A percentile compares a stretch with the other conserved stretches of the same genome.
Conservation (phyloP, 83 land plant species). For the Diphasiastrum complanatum region DNA sequence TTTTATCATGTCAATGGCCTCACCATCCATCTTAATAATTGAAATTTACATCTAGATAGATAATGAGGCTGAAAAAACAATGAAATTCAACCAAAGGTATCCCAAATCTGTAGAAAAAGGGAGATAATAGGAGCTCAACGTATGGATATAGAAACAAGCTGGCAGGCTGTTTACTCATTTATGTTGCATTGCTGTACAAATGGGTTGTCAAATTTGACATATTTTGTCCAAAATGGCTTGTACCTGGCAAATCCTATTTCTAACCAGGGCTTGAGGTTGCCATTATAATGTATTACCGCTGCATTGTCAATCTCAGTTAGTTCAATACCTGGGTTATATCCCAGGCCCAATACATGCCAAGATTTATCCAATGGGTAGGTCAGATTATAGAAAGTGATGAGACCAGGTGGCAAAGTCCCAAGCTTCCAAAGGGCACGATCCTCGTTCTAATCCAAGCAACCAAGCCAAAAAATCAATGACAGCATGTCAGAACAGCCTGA, state of each 20-base stretch:
- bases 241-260: conserved; percentile 58
- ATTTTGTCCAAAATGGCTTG: conserved; percentile 61
- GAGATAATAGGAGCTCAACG: no score
- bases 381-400: conserved; percentile 63
- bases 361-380: conserved; percentile 67
- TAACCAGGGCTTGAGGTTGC: conserved; percentile 76
- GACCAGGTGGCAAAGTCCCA: conserved; percentile 75
- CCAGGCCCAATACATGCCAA: conserved; percentile 79
- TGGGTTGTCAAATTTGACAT: conserved; percentile 50
- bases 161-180: conserved; percentile 12
- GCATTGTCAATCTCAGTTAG: conserved; percentile 60
- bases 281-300: conserved; percentile 76
- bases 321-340: conserved; percentile 66
- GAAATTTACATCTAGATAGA: no score
- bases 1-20: no score
- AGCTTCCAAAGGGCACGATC: conserved; percentile 72
- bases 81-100: no score
- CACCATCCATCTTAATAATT: no score
- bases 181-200: conserved; percentile 47
- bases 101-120: no score
- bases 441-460: conserved; percentile 46
- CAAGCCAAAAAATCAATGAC: background rate
- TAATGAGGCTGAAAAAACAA: no score
- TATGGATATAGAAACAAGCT: no score
- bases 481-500: background rate